phyloP scores from a whole-genome alignment of 1,284 basidiomycete genomes.

The Cutaneotrichosporon cavernicola region DNA sequence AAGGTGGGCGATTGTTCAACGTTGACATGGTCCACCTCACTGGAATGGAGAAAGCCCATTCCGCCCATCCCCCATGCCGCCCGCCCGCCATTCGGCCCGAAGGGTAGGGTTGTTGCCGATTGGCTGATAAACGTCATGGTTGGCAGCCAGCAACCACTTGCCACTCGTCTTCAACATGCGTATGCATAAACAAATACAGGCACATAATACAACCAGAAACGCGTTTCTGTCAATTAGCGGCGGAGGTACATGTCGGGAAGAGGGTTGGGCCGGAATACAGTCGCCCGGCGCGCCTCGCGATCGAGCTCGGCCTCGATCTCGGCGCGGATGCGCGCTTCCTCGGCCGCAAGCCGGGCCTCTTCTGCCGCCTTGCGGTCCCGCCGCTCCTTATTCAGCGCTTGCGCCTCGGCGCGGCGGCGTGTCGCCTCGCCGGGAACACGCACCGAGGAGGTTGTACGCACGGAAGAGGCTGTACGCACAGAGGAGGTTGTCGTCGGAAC shows the following conservation, averaged over 20 bases:
- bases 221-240: too few relatives aligned
- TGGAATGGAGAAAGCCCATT: background rate
- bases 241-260: conserved; percentile 38
- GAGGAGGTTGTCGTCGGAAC: background rate
- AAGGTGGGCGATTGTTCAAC: background rate
- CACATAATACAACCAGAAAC: background rate
- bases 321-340: conserved; percentile 20
- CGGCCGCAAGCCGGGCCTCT: conserved; percentile 23
- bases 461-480: background rate
- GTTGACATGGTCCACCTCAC: background rate
- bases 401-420: conserved; percentile 26
- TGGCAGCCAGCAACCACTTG: background rate
- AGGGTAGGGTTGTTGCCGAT: conserved; percentile 8
- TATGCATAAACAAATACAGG: background rate
- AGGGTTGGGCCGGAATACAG: conserved; percentile 38
- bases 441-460: background rate
- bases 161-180: background rate
- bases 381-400: conserved; percentile 29
- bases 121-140: background rate
- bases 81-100: background rate
- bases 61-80: too few relatives aligned
- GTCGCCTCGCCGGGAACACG: conserved; percentile 37
- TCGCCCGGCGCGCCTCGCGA: conserved; percentile 30
- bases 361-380: conserved; percentile 20
- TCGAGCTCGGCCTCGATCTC: conserved; percentile 35